Base-by-base conservation (phyloP, 257 asterid genomes). In the Solanum dulcamara region DNA sequence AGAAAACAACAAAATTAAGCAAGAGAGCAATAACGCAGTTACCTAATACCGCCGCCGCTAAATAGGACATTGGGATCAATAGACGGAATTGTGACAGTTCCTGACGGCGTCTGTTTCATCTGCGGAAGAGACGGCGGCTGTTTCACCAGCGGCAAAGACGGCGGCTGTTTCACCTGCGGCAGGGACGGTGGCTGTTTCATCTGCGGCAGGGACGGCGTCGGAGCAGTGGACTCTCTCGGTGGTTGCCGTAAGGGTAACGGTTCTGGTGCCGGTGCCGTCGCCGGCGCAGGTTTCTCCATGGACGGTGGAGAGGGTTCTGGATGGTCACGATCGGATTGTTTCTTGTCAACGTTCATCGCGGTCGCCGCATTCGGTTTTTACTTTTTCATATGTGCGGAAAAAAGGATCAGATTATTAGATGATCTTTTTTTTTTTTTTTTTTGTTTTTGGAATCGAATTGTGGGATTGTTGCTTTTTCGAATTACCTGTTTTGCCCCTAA, bases 21-120 rank as follows among this genome's bases (percentile, higher is more conserved):
- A 17, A 22, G 42, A n/a, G 24, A 14, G 53, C 12, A 24, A 48
- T 28, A 77, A 28, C 48, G 83, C 62, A 77, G 38, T 42, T 84
- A 90, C 97, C 97, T 92, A 87, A 88, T 82, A 68, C 95, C 95
- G 62, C 97, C 94, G 15, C 97, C 97, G 83, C 94, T 92, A 62
- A 75, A 77, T 38, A 92, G 84, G 53, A 89, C 92, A 74, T 90
- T 90, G 1, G 91, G 91, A 79, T 89, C 86, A 86, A 89, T 86
- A 38, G 92, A 85, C 28, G 89, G 91, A 84, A 88, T 87, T 86
- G 30, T 10, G 20, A 86, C 67, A 38, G 18, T 44, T 6, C 89
- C 85, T 11, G 50, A 46, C 11, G 70, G 64, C 42, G 42, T 6
- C 42, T 38, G 42, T 38, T 6, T 38, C 42, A 38, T 38, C 42